Base-by-base conservation (phyloP, 345 rosid species). In the Erodium maritimum region DNA sequence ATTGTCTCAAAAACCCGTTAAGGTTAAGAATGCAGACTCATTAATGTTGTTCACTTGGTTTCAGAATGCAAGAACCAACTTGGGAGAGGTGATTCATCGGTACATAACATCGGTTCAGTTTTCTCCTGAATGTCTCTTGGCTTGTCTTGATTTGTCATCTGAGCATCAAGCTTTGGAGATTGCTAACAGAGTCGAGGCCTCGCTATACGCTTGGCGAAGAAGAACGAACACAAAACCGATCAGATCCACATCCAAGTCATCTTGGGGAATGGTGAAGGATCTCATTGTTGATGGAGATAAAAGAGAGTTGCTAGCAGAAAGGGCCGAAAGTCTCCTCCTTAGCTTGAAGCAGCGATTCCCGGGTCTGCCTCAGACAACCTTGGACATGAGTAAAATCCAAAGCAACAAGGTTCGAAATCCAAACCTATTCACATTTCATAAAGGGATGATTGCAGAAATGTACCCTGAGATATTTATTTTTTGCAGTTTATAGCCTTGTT, bases 301-400 rank as follows among this genome's bases (percentile, higher is more conserved):
- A 81, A 73, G 86, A 55, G 97, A 87, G 65, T 53, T 85, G 65
- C 85, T 93, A 23, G 97, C 88, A 1, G 95, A 87, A 64, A 71
- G 96, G 73, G 96, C 96, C 17, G 96, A 93, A 69, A 83, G 87
- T 65, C 79, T 93, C 65, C 73, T 93, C 52, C 73, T 93, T 67
- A 82, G 87, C 72, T 64, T 93, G 72, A 93, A 87, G 81, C 99
- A 83, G 65, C 74, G 87, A 71, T 90, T 87, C 70, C 95, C 96
- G 0, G 91, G 91, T 57, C 90, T 93, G 34, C 95, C 99, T 25
- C 99, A 93, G 68, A 93, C 99, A 29, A 71, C 88, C 56, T 71
- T 90, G 60, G 97, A 94, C 77, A 89, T 80, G 91, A 87, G 90
- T 87, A 93, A 93, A 77, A 89, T 93, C 76, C 97, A 89, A 74